Conservation (phyloP, 75 land plant genomes). For the Selaginella moellendorffii region DNA sequence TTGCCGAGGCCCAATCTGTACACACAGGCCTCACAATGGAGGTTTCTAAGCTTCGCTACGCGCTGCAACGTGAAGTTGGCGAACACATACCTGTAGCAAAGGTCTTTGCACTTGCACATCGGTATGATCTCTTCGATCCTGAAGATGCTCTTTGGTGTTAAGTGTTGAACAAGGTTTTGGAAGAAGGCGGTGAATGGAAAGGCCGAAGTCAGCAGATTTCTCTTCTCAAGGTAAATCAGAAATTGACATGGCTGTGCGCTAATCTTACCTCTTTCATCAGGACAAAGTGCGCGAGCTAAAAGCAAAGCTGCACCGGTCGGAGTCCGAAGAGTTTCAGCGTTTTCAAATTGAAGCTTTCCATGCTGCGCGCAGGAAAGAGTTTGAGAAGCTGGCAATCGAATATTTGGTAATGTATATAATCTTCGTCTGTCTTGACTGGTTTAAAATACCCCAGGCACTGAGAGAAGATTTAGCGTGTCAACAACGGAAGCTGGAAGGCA, state of each 20-base stretch:
- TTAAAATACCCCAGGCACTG: not conserved
- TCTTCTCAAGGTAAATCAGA: slow-evolving; percentile 1
- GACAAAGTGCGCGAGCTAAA: slow-evolving; percentile 10
- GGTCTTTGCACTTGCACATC: not conserved
- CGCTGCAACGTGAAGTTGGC: slow-evolving; percentile 9
- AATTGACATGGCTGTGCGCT: not conserved
- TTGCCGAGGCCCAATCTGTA: not conserved
- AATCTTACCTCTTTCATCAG: not conserved
- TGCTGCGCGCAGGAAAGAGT: slow-evolving; percentile 8
- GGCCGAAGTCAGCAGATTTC: slow-evolving; percentile 12
- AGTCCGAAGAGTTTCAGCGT: not conserved
- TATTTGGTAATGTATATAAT: slow-evolving; percentile 3
- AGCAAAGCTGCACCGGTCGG: not conserved
- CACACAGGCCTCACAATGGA: not conserved
- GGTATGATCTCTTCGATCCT: not conserved
- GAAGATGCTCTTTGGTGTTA: not conserved
- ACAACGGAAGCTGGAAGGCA: not conserved
- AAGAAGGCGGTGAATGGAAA: slow-evolving; percentile 12
- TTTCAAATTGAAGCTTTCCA: not conserved
- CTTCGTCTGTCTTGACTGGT: not conserved
- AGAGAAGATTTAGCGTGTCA: slow-evolving; percentile 8
- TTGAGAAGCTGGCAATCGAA: not conserved
- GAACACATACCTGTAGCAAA: slow-evolving; percentile 12
- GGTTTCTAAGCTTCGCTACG: slow-evolving; percentile 4
- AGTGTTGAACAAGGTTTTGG: slow-evolving; percentile 7